phyloP scores from a whole-genome alignment of 192 early-diverging fungal genomes.

The Jimgerdemannia lactiflua region DNA sequence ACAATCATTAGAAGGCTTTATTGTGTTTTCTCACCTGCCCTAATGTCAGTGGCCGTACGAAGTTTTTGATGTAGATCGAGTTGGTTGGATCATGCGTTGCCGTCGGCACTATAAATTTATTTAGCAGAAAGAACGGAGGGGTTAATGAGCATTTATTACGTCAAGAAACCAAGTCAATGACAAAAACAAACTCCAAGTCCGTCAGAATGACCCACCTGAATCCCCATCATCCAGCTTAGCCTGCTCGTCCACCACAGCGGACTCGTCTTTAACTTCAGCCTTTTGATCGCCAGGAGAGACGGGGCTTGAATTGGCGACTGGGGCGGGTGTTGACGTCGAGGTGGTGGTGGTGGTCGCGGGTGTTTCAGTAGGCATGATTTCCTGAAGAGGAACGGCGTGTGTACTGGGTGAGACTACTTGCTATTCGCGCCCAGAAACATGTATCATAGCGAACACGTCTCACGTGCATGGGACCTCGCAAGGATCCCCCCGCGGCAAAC shows the following conservation, averaged over 20 bases:
- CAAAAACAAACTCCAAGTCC: background rate
- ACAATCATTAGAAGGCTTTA: too few relatives aligned
- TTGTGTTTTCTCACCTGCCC: background rate
- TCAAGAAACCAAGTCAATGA: background rate
- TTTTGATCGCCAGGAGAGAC: background rate
- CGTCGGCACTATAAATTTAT: background rate
- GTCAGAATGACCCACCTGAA: background rate
- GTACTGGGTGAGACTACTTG: background rate
- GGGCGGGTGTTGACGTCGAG: conserved; percentile 8
- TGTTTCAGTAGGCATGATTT: background rate
- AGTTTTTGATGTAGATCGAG: conserved; percentile 48
- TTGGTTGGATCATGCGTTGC: background rate
- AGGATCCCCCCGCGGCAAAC: background rate
- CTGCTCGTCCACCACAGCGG: background rate
- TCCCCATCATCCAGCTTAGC: background rate
- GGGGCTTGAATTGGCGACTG: background rate
- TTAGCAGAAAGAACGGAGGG: background rate
- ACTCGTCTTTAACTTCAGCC: background rate
- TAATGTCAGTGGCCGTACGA: conserved; percentile 52
- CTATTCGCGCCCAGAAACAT: background rate
- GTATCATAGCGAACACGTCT: background rate
- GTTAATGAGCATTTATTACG: background rate
- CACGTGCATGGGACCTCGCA: background rate
- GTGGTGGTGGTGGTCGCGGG: conserved; percentile 15
- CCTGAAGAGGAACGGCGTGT: background rate